A percentile compares a stretch with the other conserved stretches of the same genome.
Evolutionary conservation across 768 basidiomycete genomes (phyloP).

Genomic region (Suillus subaureus): DNA sequence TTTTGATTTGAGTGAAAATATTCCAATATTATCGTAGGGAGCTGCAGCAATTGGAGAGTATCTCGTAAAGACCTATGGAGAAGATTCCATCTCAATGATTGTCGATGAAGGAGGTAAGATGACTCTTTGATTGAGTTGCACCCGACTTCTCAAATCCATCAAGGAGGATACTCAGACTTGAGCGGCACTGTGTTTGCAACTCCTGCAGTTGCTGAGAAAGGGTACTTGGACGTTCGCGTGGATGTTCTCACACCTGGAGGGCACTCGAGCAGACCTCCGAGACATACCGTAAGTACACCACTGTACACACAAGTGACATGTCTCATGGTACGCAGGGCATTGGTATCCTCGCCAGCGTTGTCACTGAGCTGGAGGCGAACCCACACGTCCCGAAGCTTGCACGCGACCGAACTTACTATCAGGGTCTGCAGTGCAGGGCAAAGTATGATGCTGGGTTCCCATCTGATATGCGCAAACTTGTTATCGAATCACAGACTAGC

Average conservation of each 20-base stretch:
- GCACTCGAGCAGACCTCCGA: constrained; percentile 54
- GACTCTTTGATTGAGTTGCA: background rate
- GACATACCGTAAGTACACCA: constrained; percentile 45
- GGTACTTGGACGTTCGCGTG: constrained; percentile 44
- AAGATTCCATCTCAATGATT: constrained; percentile 52
- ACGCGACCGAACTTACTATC: constrained; percentile 28
- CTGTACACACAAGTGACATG: background rate
- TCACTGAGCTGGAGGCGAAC: constrained; percentile 49
- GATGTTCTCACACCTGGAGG: constrained; percentile 51
- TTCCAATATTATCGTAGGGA: constrained; percentile 32
- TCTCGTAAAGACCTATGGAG: constrained; percentile 48
- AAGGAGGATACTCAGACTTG: constrained; percentile 31
- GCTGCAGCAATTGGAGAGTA: constrained; percentile 41
- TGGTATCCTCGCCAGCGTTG: constrained; percentile 51
- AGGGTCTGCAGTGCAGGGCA: constrained; percentile 43
- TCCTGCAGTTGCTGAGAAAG: constrained; percentile 42
- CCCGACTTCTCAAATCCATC: background rate
- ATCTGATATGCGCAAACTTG: constrained; percentile 18
- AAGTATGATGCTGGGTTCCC: constrained; percentile 41
- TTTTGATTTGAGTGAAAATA: background rate
- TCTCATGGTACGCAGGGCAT: constrained; percentile 36
- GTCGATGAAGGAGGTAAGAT: constrained; percentile 59
- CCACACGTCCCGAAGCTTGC: constrained; percentile 38
- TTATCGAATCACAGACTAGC: constrained; percentile 24
- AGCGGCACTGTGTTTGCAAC: constrained; percentile 35